Evolutionary conservation across 495 filamentous ascomycete species (phyloP), one percentile per base, ranked within the genome.

Genomic region (Penicillium atrosanguineum): DNA sequence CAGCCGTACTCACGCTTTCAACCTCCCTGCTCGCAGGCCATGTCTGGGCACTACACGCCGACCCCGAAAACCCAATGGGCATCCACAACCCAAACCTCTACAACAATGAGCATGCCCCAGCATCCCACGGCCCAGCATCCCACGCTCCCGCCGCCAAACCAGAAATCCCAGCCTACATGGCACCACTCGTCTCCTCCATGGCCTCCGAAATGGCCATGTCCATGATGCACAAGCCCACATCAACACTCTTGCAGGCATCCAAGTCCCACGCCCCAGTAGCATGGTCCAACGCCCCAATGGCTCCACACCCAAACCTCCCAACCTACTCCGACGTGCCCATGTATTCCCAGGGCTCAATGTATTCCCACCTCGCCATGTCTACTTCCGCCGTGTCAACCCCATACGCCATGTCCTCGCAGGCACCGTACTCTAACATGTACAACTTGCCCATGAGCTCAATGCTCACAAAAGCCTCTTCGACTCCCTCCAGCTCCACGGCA

Each of bases 1-100:
- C 53, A 44, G 39, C 48, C 29, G 6, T 48, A 26, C 46, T 64
- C 44, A 36, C 50, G 46, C 23, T 64, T 5, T 44, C 50, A 38
- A 37, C 49, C 29, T 28, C 61, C 29, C 37, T 56, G n/a, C 45
- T 60, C 16, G 52, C 40, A 4, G 26, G 34, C 12, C 53, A 51
- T 2, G 39, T 34, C 48, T 25, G 28, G 15, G 57, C 57, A 21
- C 47, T 34, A 1, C 31, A 34, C 31, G 31, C 31, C 11, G 31
- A 34, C 31, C 31, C 31, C 8, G 1, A 55, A 34, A 37, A 21
- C 44, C 15, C 44, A 9, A 3, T 46, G 15, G 25, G 15, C 26
- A 21, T 34, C 52, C 6, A 19, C 49, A 45, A 39, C 41, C 41
- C 31, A 23, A 11, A 39, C 18, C 25, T 26, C 26, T 14, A 20